Base-by-base conservation (phyloP, 148 eudicot genomes). In the Fallopia convolvulus region DNA sequence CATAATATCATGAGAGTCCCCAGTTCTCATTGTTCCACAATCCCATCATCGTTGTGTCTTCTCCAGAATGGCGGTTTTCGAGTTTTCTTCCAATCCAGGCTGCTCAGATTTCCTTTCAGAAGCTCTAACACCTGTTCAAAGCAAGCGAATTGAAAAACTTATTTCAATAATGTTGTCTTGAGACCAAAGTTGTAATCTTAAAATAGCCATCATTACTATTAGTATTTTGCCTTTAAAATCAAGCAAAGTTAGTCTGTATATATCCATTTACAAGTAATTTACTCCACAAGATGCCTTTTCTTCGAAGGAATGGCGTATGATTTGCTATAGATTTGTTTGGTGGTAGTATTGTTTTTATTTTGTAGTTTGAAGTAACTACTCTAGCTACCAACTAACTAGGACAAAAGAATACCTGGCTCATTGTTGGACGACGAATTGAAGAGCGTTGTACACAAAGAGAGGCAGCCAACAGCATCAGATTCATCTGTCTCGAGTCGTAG, bases 371-470 rank as follows among this genome's bases (percentile, higher is more conserved):
- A 18, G 60, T 49, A 11, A 53, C 60, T 53, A 15, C 6, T n/a
- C 8, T 53, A n/a, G n/a, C n/a, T n/a, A n/a, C n/a, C n/a, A n/a
- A 23, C 68, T 14, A 26, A 61, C 68, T 11, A 61, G 26, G 36
- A 61, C 5, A 11, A 63, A 55, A 55, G 26, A 2, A 58, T 85
- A 81, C 96, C 93, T 93, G 91, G 76, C 86, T 90, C 90, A 94
- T 92, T 47, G 48, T 84, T 40, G 98, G 98, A 30, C 97, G 90
- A 79, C 87, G 84, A 70, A 88, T 86, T 0, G 98, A 87, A 74
- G 93, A 89, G 9, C 88, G 90, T 63, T 92, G 95, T 48, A 89
- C 85, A 52, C 95, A 91, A n/a, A 89, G 66, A 2, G 85, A 89
- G 58, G 92, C 95, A 20, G 89, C 89, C 80, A 91, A 82, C 47